These are phyloP conservation scores for Neocatenulostroma microsporum DNA, from an alignment of 2,329 filamentous ascomycete genomes.

Conservation along the genomic window DNA sequence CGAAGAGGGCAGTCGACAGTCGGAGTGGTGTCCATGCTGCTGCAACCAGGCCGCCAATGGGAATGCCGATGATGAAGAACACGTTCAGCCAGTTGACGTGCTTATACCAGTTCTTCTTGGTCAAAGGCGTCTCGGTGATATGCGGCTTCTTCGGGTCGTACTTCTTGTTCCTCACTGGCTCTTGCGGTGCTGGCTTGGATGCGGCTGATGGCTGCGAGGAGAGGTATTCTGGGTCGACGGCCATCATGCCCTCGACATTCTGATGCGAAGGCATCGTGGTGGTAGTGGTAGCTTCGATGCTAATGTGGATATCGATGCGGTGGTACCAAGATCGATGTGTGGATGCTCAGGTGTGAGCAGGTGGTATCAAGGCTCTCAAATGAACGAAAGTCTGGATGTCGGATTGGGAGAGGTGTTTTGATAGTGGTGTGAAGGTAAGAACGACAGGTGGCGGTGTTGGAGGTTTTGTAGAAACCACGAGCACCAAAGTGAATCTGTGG, in stretches of 20 bases:
- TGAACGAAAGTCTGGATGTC: constrained; percentile 6
- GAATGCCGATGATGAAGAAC: constrained; percentile 69
- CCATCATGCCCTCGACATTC: constrained; percentile 39
- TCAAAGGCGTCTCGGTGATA: constrained; percentile 76
- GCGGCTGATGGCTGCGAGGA: constrained; percentile 38
- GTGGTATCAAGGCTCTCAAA: constrained; percentile 1
- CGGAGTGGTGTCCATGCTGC: constrained; percentile 72
- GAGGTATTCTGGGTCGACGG: constrained; percentile 43
- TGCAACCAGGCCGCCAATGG: constrained; percentile 62
- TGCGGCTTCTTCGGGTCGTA: constrained; percentile 67
- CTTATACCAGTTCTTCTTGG: constrained; percentile 76
- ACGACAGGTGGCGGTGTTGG: not conserved
- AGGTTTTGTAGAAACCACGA: not conserved
- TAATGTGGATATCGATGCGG: constrained; percentile 1
- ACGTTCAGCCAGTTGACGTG: constrained; percentile 94
- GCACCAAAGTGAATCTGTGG: not conserved
- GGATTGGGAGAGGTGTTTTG: not conserved
- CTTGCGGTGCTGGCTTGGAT: constrained; percentile 38
- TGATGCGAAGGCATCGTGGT: constrained; percentile 46
- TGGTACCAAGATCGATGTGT: not conserved
- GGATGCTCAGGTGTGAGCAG: constrained; percentile 8
- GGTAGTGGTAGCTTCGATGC: not conserved
- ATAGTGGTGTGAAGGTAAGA: not conserved
- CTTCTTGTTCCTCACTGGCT: constrained; percentile 46
- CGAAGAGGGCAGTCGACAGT: constrained; percentile 63